These are phyloP conservation scores for Solanum ahanhuiri DNA, from an alignment of 257 asterid species.

Conservation along the genomic window DNA sequence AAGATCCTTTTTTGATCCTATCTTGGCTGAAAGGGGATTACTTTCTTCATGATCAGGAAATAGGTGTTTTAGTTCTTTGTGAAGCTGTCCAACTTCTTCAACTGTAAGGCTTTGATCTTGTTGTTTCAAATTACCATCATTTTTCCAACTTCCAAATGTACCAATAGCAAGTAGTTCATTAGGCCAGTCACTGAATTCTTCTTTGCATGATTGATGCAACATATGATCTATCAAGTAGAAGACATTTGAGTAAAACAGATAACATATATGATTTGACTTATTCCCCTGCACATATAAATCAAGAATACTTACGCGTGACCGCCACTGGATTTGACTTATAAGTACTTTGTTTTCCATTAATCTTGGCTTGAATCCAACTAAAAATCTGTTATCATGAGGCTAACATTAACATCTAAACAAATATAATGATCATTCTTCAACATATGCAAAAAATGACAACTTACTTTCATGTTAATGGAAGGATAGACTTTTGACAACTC, in stretches of 20 bases:
- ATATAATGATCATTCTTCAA: background rate
- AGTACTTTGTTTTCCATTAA: conserved; percentile 24
- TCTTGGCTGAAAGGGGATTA: background rate
- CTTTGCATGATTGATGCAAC: conserved; percentile 26
- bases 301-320: conserved; percentile 27
- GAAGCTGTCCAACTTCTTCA: conserved; percentile 27
- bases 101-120: conserved; percentile 4
- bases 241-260: background rate
- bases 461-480: conserved; percentile 46
- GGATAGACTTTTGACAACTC: background rate
- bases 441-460: background rate
- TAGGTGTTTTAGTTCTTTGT: conserved; percentile 18
- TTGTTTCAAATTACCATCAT: conserved; percentile 4
- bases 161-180: conserved; percentile 65
- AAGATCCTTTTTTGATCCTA: conserved; percentile 17
- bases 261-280: background rate
- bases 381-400: conserved; percentile 37
- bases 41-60: conserved; percentile 7
- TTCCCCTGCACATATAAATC: background rate
- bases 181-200: conserved; percentile 80
- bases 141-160: conserved; percentile 52
- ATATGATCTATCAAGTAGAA: conserved; percentile 5
- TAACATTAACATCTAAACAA: background rate
- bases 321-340: conserved; percentile 13
- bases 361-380: conserved; percentile 57